A percentile compares a stretch with the other conserved stretches of the same genome.
These are phyloP conservation scores for Scortechinia acanthostroma DNA, from an alignment of 2,329 filamentous ascomycete genomes.

Conservation along the genomic window DNA sequence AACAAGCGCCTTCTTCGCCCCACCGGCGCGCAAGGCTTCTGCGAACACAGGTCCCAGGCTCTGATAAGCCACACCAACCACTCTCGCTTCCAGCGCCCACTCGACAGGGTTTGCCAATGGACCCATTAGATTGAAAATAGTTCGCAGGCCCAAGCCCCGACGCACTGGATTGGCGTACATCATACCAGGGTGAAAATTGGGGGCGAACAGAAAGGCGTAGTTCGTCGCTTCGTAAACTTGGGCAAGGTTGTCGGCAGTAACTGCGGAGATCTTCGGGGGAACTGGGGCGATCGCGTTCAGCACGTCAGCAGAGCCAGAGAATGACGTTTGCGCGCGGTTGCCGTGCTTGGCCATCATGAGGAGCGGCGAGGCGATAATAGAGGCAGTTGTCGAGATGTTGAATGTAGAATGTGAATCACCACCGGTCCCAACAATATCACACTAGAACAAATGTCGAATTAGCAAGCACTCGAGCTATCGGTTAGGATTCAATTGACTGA, in stretches of 20 bases:
- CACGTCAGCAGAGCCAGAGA: slow-evolving; percentile 90
- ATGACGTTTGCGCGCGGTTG: slow-evolving; percentile 89
- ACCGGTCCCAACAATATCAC: slow-evolving; percentile 95
- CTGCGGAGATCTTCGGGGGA: slow-evolving; percentile 66
- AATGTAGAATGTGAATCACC: slow-evolving; percentile 96
- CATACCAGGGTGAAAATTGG: slow-evolving; percentile 94
- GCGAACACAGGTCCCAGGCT: slow-evolving; percentile 85
- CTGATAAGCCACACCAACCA: slow-evolving; percentile 85
- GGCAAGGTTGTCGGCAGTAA: slow-evolving; percentile 66
- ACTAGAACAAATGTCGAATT: slow-evolving; percentile 23
- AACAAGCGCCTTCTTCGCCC: slow-evolving; percentile 76
- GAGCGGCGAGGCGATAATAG: slow-evolving; percentile 80
- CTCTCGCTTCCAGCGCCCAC: slow-evolving; percentile 74
- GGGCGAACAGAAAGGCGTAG: slow-evolving; percentile 92
- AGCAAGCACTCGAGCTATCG: neutral
- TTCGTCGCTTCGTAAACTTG: slow-evolving; percentile 73
- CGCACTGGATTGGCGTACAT: slow-evolving; percentile 79
- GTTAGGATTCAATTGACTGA: slow-evolving; percentile 24
- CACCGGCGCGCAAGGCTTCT: slow-evolving; percentile 71
- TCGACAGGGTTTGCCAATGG: slow-evolving; percentile 88
- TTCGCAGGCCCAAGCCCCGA: slow-evolving; percentile 83
- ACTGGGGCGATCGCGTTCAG: slow-evolving; percentile 68
- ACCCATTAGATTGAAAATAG: slow-evolving; percentile 94
- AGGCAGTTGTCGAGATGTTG: slow-evolving; percentile 93
- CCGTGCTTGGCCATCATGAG: slow-evolving; percentile 90